These are phyloP conservation scores for Cucumis cinereus DNA, from an alignment of 306 rosid species.

Conservation along the genomic window DNA sequence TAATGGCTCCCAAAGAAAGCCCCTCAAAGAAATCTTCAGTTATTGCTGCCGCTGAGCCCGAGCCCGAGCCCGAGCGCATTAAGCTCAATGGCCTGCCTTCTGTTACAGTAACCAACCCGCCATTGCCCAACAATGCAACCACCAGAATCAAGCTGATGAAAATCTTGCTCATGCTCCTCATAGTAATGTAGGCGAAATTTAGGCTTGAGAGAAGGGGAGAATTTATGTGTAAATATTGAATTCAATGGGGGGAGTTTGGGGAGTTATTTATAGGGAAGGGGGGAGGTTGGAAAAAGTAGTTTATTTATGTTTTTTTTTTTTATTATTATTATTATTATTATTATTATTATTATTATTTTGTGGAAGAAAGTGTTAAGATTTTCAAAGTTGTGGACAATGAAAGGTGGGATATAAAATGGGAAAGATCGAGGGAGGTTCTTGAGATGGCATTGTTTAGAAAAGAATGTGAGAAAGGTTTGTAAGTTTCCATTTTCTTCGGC, in stretches of 20 bases:
- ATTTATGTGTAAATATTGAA: neutral
- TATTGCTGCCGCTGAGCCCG: neutral
- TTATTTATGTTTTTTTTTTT: no score
- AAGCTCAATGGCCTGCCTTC: slow-evolving; percentile 41
- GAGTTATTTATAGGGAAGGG: neutral
- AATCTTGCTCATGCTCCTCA: neutral
- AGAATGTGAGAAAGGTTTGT: neutral
- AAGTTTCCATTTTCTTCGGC: neutral
- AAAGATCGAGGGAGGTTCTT: slow-evolving; percentile 2
- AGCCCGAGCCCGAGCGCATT: neutral
- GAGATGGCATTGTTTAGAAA: neutral
- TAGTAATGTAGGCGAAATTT: neutral
- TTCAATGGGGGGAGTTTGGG: neutral
- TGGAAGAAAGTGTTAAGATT: neutral
- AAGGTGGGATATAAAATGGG: neutral
- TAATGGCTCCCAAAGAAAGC: slow-evolving; percentile 34
- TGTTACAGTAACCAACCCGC: neutral
- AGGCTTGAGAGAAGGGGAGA: neutral
- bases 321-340: no score
- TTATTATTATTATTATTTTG: neutral
- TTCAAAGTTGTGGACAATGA: neutral
- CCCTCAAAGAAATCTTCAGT: slow-evolving; percentile 31
- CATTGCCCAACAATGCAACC: neutral
- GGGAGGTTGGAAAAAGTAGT: neutral
- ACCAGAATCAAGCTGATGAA: neutral